phyloP scores from a whole-genome alignment of 2,329 filamentous ascomycete species.

The Sclerotinia minor region DNA sequence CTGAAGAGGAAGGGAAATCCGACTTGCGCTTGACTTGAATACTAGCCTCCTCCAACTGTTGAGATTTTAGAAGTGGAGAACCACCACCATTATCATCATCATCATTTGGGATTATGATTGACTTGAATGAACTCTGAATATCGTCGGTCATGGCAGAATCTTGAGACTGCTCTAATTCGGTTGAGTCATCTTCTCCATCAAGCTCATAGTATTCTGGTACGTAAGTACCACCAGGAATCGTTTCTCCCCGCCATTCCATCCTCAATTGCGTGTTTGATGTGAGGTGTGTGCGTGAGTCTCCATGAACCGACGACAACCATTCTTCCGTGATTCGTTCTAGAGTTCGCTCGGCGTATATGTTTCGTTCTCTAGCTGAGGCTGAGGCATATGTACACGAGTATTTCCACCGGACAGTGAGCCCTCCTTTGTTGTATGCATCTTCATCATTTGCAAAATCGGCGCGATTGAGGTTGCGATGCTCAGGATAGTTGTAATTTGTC shows the following conservation, averaged over 20 bases:
- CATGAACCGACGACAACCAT: background rate
- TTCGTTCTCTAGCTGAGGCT: conserved; percentile 33
- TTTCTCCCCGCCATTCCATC: conserved; percentile 45
- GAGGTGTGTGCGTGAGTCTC: conserved; percentile 2
- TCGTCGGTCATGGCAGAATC: background rate
- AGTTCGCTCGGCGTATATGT: conserved; percentile 31
- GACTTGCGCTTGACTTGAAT: conserved; percentile 6
- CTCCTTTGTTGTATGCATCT: conserved; percentile 36
- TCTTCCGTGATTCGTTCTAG: conserved; percentile 30
- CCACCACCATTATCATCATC: background rate
- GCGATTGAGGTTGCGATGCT: conserved; percentile 39
- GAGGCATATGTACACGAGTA: conserved; percentile 38
- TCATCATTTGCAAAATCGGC: background rate
- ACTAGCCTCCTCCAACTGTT: background rate
- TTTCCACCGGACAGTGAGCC: conserved; percentile 56
- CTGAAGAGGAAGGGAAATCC: conserved; percentile 3
- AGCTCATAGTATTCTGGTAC: conserved; percentile 31
- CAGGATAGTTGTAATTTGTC: conserved; percentile 57
- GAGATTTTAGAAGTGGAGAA: background rate
- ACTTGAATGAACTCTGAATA: background rate
- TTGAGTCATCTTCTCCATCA: conserved; percentile 24
- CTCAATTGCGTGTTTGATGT: conserved; percentile 27
- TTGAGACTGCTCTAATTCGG: background rate
- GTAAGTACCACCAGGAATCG: conserved; percentile 45
- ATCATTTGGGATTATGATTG: background rate